Conservation (phyloP, 495 filamentous ascomycete genomes). For the Bryoglossum gracile region DNA sequence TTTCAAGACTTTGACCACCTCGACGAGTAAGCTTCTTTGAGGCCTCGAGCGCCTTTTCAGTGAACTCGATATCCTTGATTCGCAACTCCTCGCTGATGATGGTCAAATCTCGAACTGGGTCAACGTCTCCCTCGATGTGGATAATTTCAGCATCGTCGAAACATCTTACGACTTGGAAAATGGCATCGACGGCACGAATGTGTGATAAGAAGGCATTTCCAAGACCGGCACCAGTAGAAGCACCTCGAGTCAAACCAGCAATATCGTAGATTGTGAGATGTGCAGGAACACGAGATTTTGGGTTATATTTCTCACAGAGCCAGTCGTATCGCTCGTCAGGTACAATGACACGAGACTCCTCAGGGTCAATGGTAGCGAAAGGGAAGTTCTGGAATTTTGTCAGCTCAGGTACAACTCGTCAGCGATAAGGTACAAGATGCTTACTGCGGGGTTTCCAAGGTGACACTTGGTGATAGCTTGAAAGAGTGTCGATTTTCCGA, state of each 20-base stretch:
- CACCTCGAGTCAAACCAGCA: conserved; percentile 91
- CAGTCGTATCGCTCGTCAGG: conserved; percentile 95
- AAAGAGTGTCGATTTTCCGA: conserved; percentile 99
- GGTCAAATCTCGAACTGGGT: conserved; percentile 84
- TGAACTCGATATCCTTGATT: conserved; percentile 98
- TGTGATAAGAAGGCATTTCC: conserved; percentile 98
- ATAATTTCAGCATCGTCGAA: conserved; percentile 99
- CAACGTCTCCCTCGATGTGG: conserved; percentile 97
- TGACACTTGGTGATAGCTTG: conserved; percentile 98
- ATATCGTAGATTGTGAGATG: conserved; percentile 99
- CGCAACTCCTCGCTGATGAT: conserved; percentile 97
- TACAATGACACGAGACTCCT: conserved; percentile 96
- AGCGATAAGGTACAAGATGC: conserved; percentile 17
- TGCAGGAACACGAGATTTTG: conserved; percentile 90
- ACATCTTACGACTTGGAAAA: conserved; percentile 98
- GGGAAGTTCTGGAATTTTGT: conserved; percentile 83
- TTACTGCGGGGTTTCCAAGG: conserved; percentile 92
- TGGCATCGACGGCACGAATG: conserved; percentile 98
- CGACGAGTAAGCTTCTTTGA: conserved; percentile 87
- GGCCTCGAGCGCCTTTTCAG: conserved; percentile 85
- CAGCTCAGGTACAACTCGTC: conserved; percentile 4
- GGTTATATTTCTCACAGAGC: conserved; percentile 92
- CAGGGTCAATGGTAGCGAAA: conserved; percentile 97
- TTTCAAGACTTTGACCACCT: conserved; percentile 93
- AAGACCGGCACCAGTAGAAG: conserved; percentile 94